These are phyloP conservation scores for Clarireedia homoeocarpa DNA, from an alignment of 2,329 filamentous ascomycete species.

Conservation along the genomic window DNA sequence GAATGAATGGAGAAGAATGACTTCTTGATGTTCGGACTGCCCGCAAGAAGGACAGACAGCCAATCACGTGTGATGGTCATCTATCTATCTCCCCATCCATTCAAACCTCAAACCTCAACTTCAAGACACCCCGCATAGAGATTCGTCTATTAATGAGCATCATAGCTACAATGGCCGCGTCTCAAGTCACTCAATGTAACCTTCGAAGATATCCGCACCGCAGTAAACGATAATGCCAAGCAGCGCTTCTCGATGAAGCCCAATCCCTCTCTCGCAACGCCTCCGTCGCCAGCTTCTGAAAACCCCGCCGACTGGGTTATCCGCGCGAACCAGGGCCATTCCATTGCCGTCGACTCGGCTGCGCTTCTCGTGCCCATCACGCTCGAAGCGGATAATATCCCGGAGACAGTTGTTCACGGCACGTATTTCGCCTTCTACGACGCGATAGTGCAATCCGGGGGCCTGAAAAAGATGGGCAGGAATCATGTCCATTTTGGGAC, in stretches of 20 bases:
- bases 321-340: constrained; percentile 93
- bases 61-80: too few species aligned
- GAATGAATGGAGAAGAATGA: too few species aligned
- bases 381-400: constrained; percentile 48
- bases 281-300: constrained; percentile 24
- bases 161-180: constrained; percentile 31
- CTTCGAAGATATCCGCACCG: constrained; percentile 61
- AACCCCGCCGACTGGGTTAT: constrained; percentile 70
- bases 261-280: constrained; percentile 28
- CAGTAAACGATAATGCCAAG: constrained; percentile 75
- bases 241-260: constrained; percentile 78
- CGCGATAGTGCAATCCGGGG: constrained; percentile 65
- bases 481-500: constrained; percentile 88
- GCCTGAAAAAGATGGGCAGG: constrained; percentile 70
- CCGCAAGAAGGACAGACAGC: neutral
- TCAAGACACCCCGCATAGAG: too few species aligned
- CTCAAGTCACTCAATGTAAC: constrained; percentile 65
- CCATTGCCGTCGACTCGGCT: constrained; percentile 65
- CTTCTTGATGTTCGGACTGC: neutral
- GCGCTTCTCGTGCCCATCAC: constrained; percentile 63
- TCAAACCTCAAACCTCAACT: too few species aligned
- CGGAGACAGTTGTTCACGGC: constrained; percentile 70
- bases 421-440: constrained; percentile 80
- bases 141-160: neutral
- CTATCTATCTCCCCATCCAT: too few species aligned